phyloP scores from a whole-genome alignment of 1,139 yeast species.

The Kluyveromyces marxianus region DNA sequence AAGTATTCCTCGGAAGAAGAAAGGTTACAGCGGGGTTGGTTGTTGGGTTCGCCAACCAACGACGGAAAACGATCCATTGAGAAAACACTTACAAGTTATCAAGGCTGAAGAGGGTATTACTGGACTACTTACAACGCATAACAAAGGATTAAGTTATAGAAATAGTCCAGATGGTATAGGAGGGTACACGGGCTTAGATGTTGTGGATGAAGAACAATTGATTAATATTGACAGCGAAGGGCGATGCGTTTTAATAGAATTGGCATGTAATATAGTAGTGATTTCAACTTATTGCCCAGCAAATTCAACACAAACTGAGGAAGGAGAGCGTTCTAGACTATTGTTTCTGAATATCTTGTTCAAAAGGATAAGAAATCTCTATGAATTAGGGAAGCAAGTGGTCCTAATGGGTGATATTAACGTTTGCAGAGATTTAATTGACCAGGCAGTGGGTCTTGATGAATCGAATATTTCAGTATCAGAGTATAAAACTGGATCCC shows the following conservation, averaged over 20 bases:
- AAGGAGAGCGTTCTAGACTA: constrained; percentile 57
- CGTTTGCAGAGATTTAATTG: constrained; percentile 70
- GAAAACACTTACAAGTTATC: constrained; percentile 41
- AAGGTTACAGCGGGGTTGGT: constrained; percentile 92
- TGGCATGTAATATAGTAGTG: constrained; percentile 54
- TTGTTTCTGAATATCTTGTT: constrained; percentile 53
- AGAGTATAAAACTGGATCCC: constrained; percentile 23
- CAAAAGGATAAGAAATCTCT: constrained; percentile 49
- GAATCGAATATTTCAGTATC: constrained; percentile 23
- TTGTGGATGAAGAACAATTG: constrained; percentile 34
- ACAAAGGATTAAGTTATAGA: constrained; percentile 18
- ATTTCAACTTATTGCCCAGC: constrained; percentile 91
- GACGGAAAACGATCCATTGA: constrained; percentile 34
- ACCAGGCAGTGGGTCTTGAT: constrained; percentile 66
- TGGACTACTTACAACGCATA: constrained; percentile 44
- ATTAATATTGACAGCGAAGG: constrained; percentile 72
- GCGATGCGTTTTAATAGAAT: constrained; percentile 66
- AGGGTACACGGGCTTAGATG: constrained; percentile 50
- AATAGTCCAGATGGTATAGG: constrained; percentile 45
- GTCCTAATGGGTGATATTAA: constrained; percentile 85
- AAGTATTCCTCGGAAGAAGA: constrained; percentile 55
- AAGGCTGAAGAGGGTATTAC: constrained; percentile 90
- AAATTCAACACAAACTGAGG: constrained; percentile 63
- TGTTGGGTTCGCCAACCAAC: constrained; percentile 57
- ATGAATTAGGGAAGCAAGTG: constrained; percentile 52